Evolutionary conservation across 2,329 filamentous ascomycete genomes (phyloP).

Genomic region (Colletotrichum falcatum): DNA sequence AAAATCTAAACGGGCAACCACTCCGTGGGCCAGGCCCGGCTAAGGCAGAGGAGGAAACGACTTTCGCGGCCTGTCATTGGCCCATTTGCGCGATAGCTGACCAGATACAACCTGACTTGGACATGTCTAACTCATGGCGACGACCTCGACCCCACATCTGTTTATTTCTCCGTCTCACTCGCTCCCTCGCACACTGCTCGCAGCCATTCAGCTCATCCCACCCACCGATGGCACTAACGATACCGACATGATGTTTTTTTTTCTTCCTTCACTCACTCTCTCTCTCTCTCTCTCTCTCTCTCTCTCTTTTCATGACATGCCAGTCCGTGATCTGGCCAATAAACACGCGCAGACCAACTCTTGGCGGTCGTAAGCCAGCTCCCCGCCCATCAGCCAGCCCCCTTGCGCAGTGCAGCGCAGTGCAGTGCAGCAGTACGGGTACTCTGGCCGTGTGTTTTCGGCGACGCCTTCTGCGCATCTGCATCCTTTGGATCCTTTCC

Average conservation of each 20-base stretch:
- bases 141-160: not conserved
- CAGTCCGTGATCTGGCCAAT: conserved; percentile 15
- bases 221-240: conserved; percentile 4
- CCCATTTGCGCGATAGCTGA: conserved; percentile 34
- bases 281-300: too few relatives aligned
- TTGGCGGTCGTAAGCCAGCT: conserved; percentile 10
- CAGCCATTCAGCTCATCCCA: conserved; percentile 12
- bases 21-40: conserved; percentile 15
- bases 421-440: not conserved
- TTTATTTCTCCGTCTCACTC: not conserved
- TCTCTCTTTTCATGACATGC: not conserved
- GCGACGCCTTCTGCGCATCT: conserved; percentile 24
- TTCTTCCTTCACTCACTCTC: not conserved
- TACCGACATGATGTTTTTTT: conserved; percentile 11
- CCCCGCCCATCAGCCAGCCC: not conserved
- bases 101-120: not conserved
- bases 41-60: conserved; percentile 26
- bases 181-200: conserved; percentile 7
- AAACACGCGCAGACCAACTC: not conserved
- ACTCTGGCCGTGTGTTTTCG: conserved; percentile 18
- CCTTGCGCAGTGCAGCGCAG: not conserved
- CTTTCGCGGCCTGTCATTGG: conserved; percentile 18
- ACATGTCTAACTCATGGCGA: not conserved
- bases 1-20: conserved; percentile 34
- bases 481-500: conserved; percentile 14